These are phyloP conservation scores for Colletotrichum orchidophilum DNA, from an alignment of 2,329 filamentous ascomycete genomes.

Conservation along the genomic window DNA sequence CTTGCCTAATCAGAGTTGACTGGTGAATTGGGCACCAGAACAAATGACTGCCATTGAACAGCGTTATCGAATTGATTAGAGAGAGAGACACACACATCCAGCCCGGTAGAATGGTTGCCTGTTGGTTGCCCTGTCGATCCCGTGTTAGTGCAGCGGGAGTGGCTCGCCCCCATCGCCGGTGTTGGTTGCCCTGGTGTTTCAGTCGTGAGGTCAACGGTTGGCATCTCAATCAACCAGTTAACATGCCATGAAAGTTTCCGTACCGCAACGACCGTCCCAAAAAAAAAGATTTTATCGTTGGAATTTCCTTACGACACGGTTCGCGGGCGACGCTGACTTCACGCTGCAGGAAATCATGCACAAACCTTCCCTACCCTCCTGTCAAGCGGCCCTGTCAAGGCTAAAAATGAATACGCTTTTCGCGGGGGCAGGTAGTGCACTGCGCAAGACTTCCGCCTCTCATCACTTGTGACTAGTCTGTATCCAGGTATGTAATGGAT, in stretches of 20 bases:
- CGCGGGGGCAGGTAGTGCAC: no score
- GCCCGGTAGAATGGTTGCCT: no score
- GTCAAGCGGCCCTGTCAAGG: not conserved
- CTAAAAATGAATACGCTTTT: not conserved
- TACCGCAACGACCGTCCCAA: no score
- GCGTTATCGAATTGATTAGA: not conserved
- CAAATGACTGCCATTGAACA: no score
- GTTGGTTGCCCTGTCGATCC: conserved; percentile 13
- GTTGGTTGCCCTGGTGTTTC: not conserved
- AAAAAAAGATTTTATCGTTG: no score
- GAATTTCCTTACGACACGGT: not conserved
- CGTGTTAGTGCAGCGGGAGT: not conserved
- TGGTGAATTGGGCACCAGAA: not conserved
- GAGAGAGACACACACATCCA: not conserved
- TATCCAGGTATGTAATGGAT: not conserved
- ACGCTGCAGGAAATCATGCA: not conserved
- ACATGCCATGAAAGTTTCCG: no score
- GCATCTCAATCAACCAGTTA: not conserved
- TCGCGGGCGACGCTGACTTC: not conserved
- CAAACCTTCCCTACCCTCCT: not conserved
- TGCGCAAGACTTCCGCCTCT: not conserved
- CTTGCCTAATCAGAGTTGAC: not conserved
- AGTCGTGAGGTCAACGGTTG: not conserved
- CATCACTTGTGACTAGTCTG: not conserved
- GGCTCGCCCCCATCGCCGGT: not conserved